Evolutionary conservation across 2,329 filamentous ascomycete genomes (phyloP).

Genomic region (Fusarium nodosum): DNA sequence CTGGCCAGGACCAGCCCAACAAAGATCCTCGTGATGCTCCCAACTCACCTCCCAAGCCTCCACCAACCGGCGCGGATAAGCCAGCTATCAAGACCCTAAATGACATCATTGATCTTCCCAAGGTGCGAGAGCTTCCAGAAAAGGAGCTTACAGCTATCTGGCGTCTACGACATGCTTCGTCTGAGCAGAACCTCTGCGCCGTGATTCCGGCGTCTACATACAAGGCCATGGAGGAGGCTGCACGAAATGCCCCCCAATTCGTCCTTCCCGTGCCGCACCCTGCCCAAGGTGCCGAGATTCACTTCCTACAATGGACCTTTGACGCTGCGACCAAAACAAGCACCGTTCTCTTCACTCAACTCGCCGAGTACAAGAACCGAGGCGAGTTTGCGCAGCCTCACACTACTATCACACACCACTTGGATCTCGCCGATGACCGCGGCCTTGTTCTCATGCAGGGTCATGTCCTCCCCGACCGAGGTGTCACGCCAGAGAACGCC

Average conservation of each 20-base stretch:
- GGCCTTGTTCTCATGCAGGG: constrained; percentile 90
- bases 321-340: constrained; percentile 74
- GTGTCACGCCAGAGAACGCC: constrained; percentile 84
- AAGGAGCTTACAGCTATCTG: constrained; percentile 91
- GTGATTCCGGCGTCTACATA: constrained; percentile 82
- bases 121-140: constrained; percentile 77
- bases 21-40: constrained; percentile 31
- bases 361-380: constrained; percentile 91
- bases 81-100: constrained; percentile 62
- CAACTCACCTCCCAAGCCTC: constrained; percentile 20
- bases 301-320: constrained; percentile 97
- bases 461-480: constrained; percentile 79
- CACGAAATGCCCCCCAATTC: constrained; percentile 85
- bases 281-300: constrained; percentile 83
- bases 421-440: constrained; percentile 80
- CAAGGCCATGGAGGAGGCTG: constrained; percentile 76
- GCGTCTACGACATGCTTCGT: constrained; percentile 85
- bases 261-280: constrained; percentile 85
- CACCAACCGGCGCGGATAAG: constrained; percentile 44
- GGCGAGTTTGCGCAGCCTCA: constrained; percentile 93
- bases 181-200: constrained; percentile 84
- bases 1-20: constrained; percentile 39
- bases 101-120: constrained; percentile 80
- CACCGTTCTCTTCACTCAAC: constrained; percentile 91
- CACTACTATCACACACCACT: constrained; percentile 92